Conservation (phyloP, 2,329 filamentous ascomycete genomes). For the Cercospora berteroae region DNA sequence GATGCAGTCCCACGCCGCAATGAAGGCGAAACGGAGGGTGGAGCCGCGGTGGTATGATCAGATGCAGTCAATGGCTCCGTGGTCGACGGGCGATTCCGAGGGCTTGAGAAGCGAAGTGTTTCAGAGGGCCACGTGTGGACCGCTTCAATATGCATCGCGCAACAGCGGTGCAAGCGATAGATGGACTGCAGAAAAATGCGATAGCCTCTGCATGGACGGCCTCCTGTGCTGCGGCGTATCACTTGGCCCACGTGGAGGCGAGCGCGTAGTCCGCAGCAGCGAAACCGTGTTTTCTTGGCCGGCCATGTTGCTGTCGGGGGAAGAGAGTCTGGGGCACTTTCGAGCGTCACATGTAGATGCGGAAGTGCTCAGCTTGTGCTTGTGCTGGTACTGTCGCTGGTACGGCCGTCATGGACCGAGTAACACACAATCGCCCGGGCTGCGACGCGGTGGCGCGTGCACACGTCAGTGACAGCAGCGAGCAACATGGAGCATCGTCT, state of each 20-base stretch:
- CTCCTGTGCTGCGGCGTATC: not conserved
- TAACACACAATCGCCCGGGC: not conserved
- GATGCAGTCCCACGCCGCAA: constrained; percentile 3
- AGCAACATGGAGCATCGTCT: not conserved
- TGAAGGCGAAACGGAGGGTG: constrained; percentile 6
- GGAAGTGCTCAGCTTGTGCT: not conserved
- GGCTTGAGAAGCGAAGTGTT: not conserved
- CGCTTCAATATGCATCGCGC: not conserved
- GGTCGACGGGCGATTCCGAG: not conserved
- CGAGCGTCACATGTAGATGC: not conserved
- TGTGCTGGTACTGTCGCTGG: not conserved
- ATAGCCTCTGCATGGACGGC: not conserved
- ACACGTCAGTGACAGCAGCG: not conserved
- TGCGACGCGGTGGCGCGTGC: not conserved
- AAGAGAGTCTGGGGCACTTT: not conserved
- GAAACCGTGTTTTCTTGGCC: not conserved
- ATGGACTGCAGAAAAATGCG: not conserved
- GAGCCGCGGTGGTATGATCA: not conserved
- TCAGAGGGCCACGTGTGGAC: not conserved
- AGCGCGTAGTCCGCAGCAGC: not conserved
- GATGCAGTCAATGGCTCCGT: not conserved
- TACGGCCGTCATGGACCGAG: too few species aligned
- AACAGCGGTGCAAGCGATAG: not conserved
- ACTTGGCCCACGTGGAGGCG: not conserved
- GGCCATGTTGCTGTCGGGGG: not conserved